Conservation (phyloP, 1,284 basidiomycete species). For the Cutaneotrichosporon sp. region DNA sequence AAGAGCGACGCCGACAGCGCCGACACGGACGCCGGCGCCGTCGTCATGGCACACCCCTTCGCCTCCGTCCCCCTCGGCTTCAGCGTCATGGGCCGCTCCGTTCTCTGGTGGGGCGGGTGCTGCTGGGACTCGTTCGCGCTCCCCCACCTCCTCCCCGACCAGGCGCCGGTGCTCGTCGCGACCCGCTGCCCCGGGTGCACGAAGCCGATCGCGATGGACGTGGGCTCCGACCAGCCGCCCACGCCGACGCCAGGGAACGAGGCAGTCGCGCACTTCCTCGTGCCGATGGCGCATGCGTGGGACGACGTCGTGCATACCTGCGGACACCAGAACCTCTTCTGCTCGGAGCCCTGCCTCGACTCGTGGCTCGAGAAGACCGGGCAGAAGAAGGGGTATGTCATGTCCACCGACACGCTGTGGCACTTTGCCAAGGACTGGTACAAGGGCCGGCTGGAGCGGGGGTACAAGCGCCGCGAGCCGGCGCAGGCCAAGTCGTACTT, state of each 20-base stretch:
- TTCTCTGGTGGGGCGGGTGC: background rate
- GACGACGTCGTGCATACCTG: constrained; percentile 20
- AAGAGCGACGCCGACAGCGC: background rate
- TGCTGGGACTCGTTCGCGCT: background rate
- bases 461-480: constrained; percentile 13
- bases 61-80: constrained; percentile 14
- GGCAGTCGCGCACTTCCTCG: constrained; percentile 12
- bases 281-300: constrained; percentile 12
- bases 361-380: constrained; percentile 1
- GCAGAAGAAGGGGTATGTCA: constrained; percentile 9
- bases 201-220: constrained; percentile 7
- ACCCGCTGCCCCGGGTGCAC: constrained; percentile 12
- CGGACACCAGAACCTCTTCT: constrained; percentile 15
- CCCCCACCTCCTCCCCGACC: background rate
- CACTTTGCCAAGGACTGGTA: constrained; percentile 14
- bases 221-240: background rate
- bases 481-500: constrained; percentile 16
- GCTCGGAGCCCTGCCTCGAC: constrained; percentile 4
- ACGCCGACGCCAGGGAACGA: background rate
- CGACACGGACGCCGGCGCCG: background rate
- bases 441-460: constrained; percentile 9
- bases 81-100: constrained; percentile 13
- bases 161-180: background rate
- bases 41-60: constrained; percentile 20
- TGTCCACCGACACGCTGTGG: constrained; percentile 17